Base-by-base conservation (phyloP, 148 eudicot species). In the Beta vulgaris region DNA sequence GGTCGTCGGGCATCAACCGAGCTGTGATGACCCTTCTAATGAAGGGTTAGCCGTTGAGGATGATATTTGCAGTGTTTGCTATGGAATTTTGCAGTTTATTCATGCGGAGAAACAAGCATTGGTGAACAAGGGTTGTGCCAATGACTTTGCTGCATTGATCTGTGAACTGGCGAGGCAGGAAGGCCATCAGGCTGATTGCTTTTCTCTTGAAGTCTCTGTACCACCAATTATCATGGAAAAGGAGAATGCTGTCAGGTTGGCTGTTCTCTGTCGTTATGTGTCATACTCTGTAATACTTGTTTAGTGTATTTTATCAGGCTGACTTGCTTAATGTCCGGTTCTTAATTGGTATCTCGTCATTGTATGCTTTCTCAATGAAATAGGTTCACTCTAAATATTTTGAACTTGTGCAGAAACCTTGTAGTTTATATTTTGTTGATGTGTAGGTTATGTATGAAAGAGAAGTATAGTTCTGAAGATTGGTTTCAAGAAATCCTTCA, bases 121-220 rank as follows among this genome's bases (percentile, higher is more conserved):
- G 71, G 76, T 82, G 42, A 81, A 76, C 58, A 82, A 74, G 76
- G 82, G 77, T 70, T 82, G 80, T 77, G 91, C 91, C 59, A 64
- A 62, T 51, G 90, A 87, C 42, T 87, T 92, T 66, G 96, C 96
- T 79, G 63, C 64, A 48, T 72, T 68, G n/a, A 86, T 92, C 65
- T 77, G 69, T 34, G 89, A 95, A 73, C 44, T 77, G 69, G 85
- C 86, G 11, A 92, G 76, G 87, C 43, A 68, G 75, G 86, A 87
- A 59, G 90, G 85, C 23, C 80, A 87, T 82, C 80, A 80, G 73
- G 72, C 78, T 63, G 88, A 87, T 73, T 75, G 84, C 46, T 89
- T 92, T 83, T 82, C 82, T 63, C 92, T 95, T 73, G 97, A 92
- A 82, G 88, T 95, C 62, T 92, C 93, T 6, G 54, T 95, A 35